Percentiles rank a stretch among this genome's conserved stretches.
These are phyloP conservation scores for Fusarium neocosmosporiellum DNA, from an alignment of 2,329 filamentous ascomycete species.

Conservation along the genomic window DNA sequence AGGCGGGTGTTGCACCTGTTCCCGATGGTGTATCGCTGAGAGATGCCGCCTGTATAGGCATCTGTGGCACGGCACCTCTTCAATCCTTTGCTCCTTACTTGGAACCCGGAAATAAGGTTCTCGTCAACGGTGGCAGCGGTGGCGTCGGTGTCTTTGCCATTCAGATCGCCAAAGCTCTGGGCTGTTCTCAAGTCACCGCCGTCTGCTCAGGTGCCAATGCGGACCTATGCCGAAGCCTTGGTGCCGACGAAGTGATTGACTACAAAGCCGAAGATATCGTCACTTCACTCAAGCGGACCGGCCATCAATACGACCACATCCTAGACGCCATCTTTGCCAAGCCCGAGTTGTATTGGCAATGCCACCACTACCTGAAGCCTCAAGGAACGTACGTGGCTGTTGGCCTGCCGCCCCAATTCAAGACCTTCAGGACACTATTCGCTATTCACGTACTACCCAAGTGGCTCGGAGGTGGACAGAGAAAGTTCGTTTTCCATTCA, in stretches of 20 bases:
- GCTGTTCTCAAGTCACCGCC: slow-evolving; percentile 7
- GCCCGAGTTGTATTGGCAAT: slow-evolving; percentile 28
- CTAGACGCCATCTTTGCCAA: slow-evolving; percentile 26
- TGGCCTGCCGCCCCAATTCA: slow-evolving; percentile 3
- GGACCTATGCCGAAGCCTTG: slow-evolving; percentile 11
- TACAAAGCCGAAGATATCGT: slow-evolving; percentile 9
- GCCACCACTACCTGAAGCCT: slow-evolving; percentile 13
- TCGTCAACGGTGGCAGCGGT: slow-evolving; percentile 34
- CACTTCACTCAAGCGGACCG: neutral
- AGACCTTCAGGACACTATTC: slow-evolving; percentile 13
- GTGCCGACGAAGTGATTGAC: slow-evolving; percentile 18
- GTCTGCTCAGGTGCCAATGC: slow-evolving; percentile 22
- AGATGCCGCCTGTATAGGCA: slow-evolving; percentile 24
- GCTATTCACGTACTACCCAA: slow-evolving; percentile 22
- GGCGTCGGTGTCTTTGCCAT: slow-evolving; percentile 31
- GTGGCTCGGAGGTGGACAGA: slow-evolving; percentile 25
- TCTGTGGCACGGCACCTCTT: slow-evolving; percentile 21
- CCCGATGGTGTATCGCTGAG: slow-evolving; percentile 6
- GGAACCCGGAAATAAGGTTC: neutral
- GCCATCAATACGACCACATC: slow-evolving; percentile 9
- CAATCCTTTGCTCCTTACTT: slow-evolving; percentile 13
- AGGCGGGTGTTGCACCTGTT: slow-evolving; percentile 3
- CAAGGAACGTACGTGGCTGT: slow-evolving; percentile 23
- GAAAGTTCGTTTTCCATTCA: slow-evolving; percentile 28
- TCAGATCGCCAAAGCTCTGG: slow-evolving; percentile 25